Conservation (phyloP, 2,329 filamentous ascomycete genomes). For the Penicillium sp. region DNA sequence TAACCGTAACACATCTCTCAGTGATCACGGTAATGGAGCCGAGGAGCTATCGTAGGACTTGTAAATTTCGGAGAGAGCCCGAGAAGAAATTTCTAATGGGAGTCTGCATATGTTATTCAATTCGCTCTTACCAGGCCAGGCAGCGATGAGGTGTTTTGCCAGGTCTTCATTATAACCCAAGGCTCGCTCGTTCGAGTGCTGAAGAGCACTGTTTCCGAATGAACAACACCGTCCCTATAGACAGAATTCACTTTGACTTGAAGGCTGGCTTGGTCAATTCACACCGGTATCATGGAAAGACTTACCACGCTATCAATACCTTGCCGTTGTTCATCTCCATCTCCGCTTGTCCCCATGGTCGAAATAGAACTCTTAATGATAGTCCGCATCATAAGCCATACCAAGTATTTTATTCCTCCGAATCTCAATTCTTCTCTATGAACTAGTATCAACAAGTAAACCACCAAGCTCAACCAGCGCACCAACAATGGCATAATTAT, state of each 20-base stretch:
- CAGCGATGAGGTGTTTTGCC: slow-evolving; percentile 32
- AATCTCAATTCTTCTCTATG: too few relatives aligned
- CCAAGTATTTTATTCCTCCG: too few relatives aligned
- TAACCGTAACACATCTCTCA: slow-evolving; percentile 36
- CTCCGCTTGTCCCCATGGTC: neutral
- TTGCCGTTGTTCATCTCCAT: neutral
- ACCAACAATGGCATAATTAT: too few relatives aligned
- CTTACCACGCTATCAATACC: neutral
- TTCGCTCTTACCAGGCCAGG: slow-evolving; percentile 43
- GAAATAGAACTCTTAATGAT: too few relatives aligned
- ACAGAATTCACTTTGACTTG: neutral
- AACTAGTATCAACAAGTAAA: too few relatives aligned
- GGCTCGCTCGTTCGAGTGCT: neutral
- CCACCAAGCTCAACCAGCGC: too few relatives aligned
- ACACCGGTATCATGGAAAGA: neutral
- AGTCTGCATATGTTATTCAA: slow-evolving; percentile 38
- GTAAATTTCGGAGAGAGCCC: slow-evolving; percentile 39
- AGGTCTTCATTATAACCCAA: slow-evolving; percentile 22
- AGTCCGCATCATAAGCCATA: too few relatives aligned
- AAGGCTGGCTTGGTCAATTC: too few relatives aligned
- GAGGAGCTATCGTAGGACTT: slow-evolving; percentile 7
- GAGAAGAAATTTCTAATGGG: slow-evolving; percentile 31
- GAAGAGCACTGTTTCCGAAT: neutral
- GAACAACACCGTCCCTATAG: neutral
- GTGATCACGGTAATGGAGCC: slow-evolving; percentile 7